Evolutionary conservation across 805 yeast species (phyloP), one percentile per base, ranked within the genome.

Genomic region (Candida coquimbonensis): DNA sequence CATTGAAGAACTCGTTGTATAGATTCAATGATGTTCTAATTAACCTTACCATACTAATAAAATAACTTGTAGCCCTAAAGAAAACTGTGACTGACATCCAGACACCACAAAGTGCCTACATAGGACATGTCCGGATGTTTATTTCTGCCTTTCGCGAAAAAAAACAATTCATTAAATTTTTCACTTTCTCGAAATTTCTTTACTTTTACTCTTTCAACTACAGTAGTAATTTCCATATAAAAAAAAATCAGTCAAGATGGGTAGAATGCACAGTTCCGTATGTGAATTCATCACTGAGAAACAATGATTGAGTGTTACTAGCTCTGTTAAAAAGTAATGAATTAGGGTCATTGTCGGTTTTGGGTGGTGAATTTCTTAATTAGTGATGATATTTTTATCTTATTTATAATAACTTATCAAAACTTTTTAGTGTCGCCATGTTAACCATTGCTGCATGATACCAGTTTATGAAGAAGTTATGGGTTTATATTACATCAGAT

Each of bases 221-320:
- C 46, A 48, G 47, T 49, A 49, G 47, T 52, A 61, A 64, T 68
- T 71, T 64, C 31, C 31, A 29, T 29, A 29, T 29, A 29, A 9
- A 29, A 29, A 27, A 29, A 72, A 70, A 17, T 35, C 26, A 36
- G 67, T 75, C 81, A 86, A 79, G 73, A 91, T 91, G 99, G 99
- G 96, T 90, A 96, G 99, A 80, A 83, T 91, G 90, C 98, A 91
- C 88, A 86, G 96, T 78, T 77, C 86, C 74, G 95, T 86, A 85
- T 80, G 95, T 85, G 53, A 49, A 29, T 48, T 50, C 45, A 49
- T 43, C 49, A 50, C 52, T 21, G 24, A 19, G 37, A 32, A 49
- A 35, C 43, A 35, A 16, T 17, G 25, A 35, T 21, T 17, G 43
- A 35, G 43, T 26, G 27, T 43, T 38, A 31, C 48, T 33, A 43